phyloP scores from a whole-genome alignment of 2,329 filamentous ascomycete genomes.

The Cercospora sojina region DNA sequence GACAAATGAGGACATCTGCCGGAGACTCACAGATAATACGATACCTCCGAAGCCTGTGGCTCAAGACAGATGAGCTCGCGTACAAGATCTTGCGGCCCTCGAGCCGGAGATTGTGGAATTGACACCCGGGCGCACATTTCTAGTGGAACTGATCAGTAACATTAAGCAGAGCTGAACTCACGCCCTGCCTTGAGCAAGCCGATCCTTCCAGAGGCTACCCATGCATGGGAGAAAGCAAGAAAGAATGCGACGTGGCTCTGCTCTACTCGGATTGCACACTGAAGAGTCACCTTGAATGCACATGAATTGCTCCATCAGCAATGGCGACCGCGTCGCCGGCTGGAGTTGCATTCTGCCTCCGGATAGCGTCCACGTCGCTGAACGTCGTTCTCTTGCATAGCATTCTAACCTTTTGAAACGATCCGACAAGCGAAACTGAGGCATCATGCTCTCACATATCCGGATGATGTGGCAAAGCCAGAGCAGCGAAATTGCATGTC shows the following conservation, averaged over 20 bases:
- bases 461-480: not conserved
- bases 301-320: not conserved
- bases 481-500: slow-evolving; percentile 1
- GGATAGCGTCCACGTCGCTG: not conserved
- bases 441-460: not conserved
- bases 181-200: not conserved
- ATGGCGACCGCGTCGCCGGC: not conserved
- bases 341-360: not conserved
- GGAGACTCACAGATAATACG: not conserved
- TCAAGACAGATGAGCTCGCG: not conserved
- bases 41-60: not conserved
- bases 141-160: not conserved
- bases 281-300: not conserved
- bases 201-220: not conserved
- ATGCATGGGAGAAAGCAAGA: not conserved
- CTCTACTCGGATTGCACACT: not conserved
- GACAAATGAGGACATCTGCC: not conserved
- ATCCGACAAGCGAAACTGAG: not conserved
- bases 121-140: not conserved
- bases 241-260: not conserved
- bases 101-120: not conserved
- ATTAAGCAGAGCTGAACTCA: not conserved
- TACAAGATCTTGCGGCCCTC: not conserved
- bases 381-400: not conserved
- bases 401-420: not conserved